phyloP scores from a whole-genome alignment of 139 green algal genomes.

The Closterium sp. region DNA sequence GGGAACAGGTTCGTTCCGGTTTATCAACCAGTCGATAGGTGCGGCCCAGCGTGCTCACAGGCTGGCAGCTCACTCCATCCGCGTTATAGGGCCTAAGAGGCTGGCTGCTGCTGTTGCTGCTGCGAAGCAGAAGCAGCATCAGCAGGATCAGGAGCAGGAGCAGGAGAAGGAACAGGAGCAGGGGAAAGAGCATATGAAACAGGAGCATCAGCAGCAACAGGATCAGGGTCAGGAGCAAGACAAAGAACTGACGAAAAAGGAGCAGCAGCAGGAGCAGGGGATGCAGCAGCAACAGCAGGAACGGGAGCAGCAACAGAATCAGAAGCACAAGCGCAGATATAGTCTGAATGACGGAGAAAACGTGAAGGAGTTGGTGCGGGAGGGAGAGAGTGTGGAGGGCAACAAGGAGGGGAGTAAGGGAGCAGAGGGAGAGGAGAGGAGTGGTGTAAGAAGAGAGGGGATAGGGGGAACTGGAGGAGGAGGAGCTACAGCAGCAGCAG shows the following conservation, averaged over 20 bases:
- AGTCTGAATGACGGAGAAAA: neutral
- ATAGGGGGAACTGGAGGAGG: neutral
- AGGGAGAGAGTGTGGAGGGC: neutral
- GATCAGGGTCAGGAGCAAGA: too few relatives aligned
- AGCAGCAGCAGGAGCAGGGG: neutral
- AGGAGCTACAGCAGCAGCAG: neutral
- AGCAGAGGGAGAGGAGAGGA: neutral
- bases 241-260: too few relatives aligned
- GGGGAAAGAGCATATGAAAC: neutral
- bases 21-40: neutral
- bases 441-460: neutral
- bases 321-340: neutral
- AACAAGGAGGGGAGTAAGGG: neutral
- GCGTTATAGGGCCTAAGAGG: neutral
- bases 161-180: too few relatives aligned
- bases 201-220: neutral
- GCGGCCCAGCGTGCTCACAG: neutral
- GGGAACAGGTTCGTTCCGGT: neutral
- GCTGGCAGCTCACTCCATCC: neutral
- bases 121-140: neutral
- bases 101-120: neutral
- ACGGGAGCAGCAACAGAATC: neutral
- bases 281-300: too few relatives aligned
- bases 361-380: neutral
- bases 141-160: neutral